A percentile compares a stretch with the other conserved stretches of the same genome.
These are phyloP conservation scores for Leptographium flavum DNA, from an alignment of 2,329 filamentous ascomycete genomes.

Conservation along the genomic window DNA sequence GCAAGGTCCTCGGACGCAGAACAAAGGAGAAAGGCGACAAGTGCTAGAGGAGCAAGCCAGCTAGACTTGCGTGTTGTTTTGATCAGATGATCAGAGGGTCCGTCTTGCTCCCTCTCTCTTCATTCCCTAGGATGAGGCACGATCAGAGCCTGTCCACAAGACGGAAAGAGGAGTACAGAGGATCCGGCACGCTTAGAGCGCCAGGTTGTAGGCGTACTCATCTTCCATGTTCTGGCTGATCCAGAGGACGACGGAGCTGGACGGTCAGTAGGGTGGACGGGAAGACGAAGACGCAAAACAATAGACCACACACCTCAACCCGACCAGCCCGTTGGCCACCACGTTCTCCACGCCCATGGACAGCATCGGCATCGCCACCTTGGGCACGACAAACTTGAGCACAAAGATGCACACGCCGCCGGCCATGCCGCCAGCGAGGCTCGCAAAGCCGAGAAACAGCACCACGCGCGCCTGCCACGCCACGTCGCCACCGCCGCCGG, in stretches of 20 bases:
- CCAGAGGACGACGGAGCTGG: slow-evolving; percentile 50
- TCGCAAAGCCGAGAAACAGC: slow-evolving; percentile 51
- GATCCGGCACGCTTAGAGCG: slow-evolving; percentile 38
- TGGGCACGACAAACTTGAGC: slow-evolving; percentile 46
- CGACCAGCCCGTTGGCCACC: slow-evolving; percentile 49
- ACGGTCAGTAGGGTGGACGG: slow-evolving; percentile 5
- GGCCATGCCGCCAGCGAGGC: slow-evolving; percentile 52
- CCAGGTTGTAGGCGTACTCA: slow-evolving; percentile 54
- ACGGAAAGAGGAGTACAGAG: not conserved
- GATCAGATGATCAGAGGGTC: not conserved
- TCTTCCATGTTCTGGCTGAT: slow-evolving; percentile 61
- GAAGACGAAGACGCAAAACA: not conserved
- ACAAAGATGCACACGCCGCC: slow-evolving; percentile 56
- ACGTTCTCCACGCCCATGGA: slow-evolving; percentile 53
- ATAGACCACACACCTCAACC: slow-evolving; percentile 33
- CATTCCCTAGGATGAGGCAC: not conserved
- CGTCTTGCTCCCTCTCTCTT: not conserved
- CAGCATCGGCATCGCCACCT: slow-evolving; percentile 43
- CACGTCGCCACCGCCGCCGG: slow-evolving; percentile 27
- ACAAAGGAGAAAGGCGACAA: too few species aligned
- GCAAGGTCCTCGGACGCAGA: too few species aligned
- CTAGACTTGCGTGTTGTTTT: too few species aligned
- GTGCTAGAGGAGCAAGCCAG: too few species aligned
- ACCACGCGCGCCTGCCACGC: slow-evolving; percentile 57
- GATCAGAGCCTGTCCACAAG: not conserved